Conservation (phyloP, 306 rosid genomes). For the Dalbergia cochinchinensis region DNA sequence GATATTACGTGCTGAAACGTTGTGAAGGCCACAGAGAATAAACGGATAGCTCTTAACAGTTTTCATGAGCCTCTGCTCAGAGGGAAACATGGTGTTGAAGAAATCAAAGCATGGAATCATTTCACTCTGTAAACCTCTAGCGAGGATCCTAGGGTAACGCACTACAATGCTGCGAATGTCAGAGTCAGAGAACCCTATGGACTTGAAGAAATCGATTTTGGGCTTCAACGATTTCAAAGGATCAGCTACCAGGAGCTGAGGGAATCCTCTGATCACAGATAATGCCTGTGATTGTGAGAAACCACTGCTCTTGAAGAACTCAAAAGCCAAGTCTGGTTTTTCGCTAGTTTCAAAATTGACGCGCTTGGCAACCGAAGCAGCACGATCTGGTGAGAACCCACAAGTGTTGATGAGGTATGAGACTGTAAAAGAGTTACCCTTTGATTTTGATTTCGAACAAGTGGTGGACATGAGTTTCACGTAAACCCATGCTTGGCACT, state of each 20-base stretch:
- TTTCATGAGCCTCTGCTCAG: not conserved
- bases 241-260: not conserved
- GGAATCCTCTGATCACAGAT: not conserved
- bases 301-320: not conserved
- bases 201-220: not conserved
- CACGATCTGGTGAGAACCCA: constrained; percentile 10
- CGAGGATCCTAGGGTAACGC: not conserved
- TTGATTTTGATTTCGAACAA: not conserved
- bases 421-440: not conserved
- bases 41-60: not conserved
- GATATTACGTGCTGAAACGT: not conserved
- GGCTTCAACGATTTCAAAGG: not conserved
- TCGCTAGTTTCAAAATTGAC: not conserved
- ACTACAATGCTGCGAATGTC: not conserved
- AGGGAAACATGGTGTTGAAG: not conserved
- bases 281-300: not conserved
- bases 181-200: not conserved
- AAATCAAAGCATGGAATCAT: not conserved
- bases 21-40: not conserved
- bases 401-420: constrained; percentile 28
- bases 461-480: not conserved
- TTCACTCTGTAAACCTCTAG: not conserved
- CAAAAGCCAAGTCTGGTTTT: constrained; percentile 12
- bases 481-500: not conserved
- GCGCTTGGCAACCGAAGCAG: not conserved